A percentile compares a stretch with the other conserved stretches of the same genome.
phyloP scores from a whole-genome alignment of 345 rosid genomes.

The Physaria fendleri region DNA sequence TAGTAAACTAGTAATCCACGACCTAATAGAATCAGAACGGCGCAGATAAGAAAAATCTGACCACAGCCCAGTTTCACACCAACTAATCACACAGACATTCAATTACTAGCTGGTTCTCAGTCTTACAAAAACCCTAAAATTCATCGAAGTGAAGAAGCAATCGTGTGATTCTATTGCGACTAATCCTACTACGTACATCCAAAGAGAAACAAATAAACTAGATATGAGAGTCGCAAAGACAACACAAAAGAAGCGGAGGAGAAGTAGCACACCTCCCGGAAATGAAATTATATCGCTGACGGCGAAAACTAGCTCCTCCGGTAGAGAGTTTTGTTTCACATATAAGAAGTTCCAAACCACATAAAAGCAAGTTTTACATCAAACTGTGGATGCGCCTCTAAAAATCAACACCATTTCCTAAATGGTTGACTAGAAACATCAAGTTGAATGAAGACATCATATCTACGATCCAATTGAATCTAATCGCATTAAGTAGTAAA shows the following conservation, averaged over 20 bases:
- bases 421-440: too few species aligned
- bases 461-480: too few species aligned
- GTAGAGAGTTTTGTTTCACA: constrained; percentile 23
- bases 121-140: constrained; percentile 13
- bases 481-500: too few species aligned
- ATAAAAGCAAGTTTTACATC: neutral
- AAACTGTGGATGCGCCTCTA: neutral
- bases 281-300: constrained; percentile 1
- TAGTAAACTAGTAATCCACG: constrained; percentile 2
- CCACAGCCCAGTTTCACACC: constrained; percentile 4
- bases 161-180: constrained; percentile 11
- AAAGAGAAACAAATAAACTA: neutral
- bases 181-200: neutral
- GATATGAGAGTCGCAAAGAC: neutral
- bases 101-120: constrained; percentile 11
- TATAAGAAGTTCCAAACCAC: too few species aligned
- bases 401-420: neutral
- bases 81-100: constrained; percentile 1
- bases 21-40: constrained; percentile 6
- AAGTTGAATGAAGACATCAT: neutral
- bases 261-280: neutral
- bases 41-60: neutral
- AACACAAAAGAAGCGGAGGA: neutral
- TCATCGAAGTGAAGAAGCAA: constrained; percentile 3
- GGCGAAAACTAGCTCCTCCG: constrained; percentile 21